Base-by-base conservation (phyloP, 2,329 filamentous ascomycete species). In the Fusarium fracticaudum region DNA sequence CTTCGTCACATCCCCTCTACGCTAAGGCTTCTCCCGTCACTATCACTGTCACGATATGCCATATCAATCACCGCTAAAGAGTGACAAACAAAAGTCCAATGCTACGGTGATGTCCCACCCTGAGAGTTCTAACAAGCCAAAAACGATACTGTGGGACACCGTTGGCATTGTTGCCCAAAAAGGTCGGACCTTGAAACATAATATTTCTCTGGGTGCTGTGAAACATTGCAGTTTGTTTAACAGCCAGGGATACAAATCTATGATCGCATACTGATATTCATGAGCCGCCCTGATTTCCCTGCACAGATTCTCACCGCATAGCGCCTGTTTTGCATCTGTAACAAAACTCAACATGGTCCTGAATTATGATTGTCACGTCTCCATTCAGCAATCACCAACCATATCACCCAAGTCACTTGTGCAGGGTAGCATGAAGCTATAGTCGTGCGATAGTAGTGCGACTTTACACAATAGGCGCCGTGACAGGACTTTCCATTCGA, bases 391-490 rank as follows among this genome's bases (percentile, higher is more conserved):
- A 45, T 61, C 64, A 72, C 71, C 71, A 74, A 74, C 71, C 71
- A 74, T 43, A 74, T 69, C 68, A 61, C 60, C n/a, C 26, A 72
- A 45, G 50, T 48, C 60, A 55, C 57, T 43, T 53, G 24, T 31
- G 31, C 45, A 69, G 43, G 59, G 68, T 74, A 59, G 50, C 44
- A 74, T 74, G 61, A 60, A 74, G 55, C 47, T 51, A 60, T 60
- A 61, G 72, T 75, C 72, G 53, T 72, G 67, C 71, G 55, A 74
- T 74, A 67, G 43, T 73, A 73, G 70, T 71, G 70, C 70, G 61
- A 71, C 71, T 60, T 53, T 64, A 48, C 47, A 65, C 64, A 55
- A 63, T 58, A 72, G 68, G 59, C 72, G 72, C 72, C 37, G 69
- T 75, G 69, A 64, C 29, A 31, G 48, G 47, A 54, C 37, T 45